Evolutionary conservation across 2,329 filamentous ascomycete genomes (phyloP), one percentile per base, ranked within the genome.

Genomic region (Zymoseptoria pseudotritici): DNA sequence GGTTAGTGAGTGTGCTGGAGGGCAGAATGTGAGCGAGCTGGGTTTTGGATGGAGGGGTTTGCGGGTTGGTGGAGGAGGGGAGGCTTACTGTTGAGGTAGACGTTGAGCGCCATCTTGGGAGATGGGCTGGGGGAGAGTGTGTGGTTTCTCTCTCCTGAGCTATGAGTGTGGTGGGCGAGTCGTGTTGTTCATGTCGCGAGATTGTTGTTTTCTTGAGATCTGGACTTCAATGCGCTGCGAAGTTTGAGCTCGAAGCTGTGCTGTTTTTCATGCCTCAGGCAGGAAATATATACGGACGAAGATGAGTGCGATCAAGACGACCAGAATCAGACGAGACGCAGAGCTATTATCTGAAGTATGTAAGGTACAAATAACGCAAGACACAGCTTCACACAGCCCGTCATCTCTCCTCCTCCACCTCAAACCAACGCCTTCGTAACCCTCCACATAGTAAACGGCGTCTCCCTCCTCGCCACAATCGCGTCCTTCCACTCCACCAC

Each of bases 41-140:
- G n/a, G n/a, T n/a, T n/a, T n/a, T n/a, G n/a, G n/a, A n/a, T 7
- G 46, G 10, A 55, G 54, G 26, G 19, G 55, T 22, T 58, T 8
- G 2, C 5, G 29, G 46, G 31, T 11, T 21, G 24, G 42, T 52
- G 50, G 54, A 22, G 21, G 54, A 24, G 50, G 50, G 17, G 7
- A 24, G 60, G 26, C 63, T 65, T 62, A 66, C 65, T 66, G 60
- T 66, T 66, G 21, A 66, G 56, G 56, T 65, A 66, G 55, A 58
- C 60, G 61, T 63, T 65, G 13, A 66, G 56, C 55, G 65, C 63
- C 64, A 66, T 66, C 24, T 21, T 61, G 46, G 26, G 17, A n/a
- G 6, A 46, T 46, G 36, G 36, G 17, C 13, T n/a, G 36, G 17
- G 5, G 17, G 17, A n/a, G 36, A 17, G 13, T 6, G 36, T 4